These are phyloP conservation scores for Pichia sp. DNA, from an alignment of 1,139 yeast species.

Conservation along the genomic window DNA sequence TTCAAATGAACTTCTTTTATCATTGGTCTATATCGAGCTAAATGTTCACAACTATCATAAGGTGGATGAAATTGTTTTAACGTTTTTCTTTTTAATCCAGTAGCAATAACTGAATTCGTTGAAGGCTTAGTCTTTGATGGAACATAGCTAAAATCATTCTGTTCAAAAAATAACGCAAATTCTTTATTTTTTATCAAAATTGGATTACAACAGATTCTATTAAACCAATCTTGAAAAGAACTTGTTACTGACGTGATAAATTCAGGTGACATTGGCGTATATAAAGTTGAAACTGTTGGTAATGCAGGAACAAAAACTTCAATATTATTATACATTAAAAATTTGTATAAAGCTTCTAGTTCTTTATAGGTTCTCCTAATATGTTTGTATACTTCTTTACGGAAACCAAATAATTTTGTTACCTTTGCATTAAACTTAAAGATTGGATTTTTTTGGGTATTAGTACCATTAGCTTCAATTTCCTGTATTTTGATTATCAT, in stretches of 20 bases:
- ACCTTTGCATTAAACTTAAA: constrained; percentile 41
- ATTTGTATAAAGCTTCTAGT: constrained; percentile 68
- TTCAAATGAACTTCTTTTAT: constrained; percentile 69
- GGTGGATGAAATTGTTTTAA: constrained; percentile 90
- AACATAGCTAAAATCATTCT: constrained; percentile 65
- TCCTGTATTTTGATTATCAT: constrained; percentile 39
- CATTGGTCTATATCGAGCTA: constrained; percentile 80
- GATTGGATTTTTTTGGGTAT: constrained; percentile 40
- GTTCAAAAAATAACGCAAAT: constrained; percentile 76
- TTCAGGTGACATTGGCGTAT: constrained; percentile 79
- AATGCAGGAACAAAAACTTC: constrained; percentile 92
- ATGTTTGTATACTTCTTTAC: constrained; percentile 66
- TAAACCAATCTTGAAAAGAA: constrained; percentile 82
- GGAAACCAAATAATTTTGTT: constrained; percentile 56
- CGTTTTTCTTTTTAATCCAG: constrained; percentile 83
- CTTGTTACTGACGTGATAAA: constrained; percentile 53
- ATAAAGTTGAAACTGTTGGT: constrained; percentile 69
- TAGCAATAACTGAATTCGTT: constrained; percentile 45
- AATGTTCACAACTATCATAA: constrained; percentile 73
- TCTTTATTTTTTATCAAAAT: constrained; percentile 82
- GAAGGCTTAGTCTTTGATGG: constrained; percentile 51
- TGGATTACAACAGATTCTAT: constrained; percentile 67
- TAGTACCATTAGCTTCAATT: constrained; percentile 41
- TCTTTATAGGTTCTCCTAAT: constrained; percentile 79
- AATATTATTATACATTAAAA: constrained; percentile 70